Conservation (phyloP, 257 asterid genomes). For the Penstemon barbatus region DNA sequence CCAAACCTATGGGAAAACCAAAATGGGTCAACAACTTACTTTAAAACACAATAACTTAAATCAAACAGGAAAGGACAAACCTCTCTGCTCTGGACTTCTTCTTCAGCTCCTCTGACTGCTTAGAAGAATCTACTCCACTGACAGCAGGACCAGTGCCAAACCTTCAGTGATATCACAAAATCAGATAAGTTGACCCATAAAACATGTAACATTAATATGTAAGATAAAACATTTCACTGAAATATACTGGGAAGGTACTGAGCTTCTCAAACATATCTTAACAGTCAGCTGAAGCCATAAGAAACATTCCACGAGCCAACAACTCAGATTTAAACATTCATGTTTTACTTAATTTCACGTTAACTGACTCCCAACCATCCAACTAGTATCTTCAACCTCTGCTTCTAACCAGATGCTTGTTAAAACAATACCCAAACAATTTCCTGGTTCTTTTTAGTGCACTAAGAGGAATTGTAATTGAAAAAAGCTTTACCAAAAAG, state of each 20-base stretch:
- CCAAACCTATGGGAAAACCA: conserved; percentile 63
- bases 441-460: no score
- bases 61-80: conserved; percentile 36
- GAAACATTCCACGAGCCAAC: background rate
- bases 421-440: no score
- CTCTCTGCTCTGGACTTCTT: conserved; percentile 98
- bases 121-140: conserved; percentile 49
- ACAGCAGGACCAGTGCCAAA: conserved; percentile 63
- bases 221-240: background rate
- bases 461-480: no score
- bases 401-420: no score
- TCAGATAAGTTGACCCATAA: conserved; percentile 15
- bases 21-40: conserved; percentile 13
- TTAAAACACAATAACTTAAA: background rate
- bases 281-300: background rate
- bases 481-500: no score
- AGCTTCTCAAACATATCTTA: background rate
- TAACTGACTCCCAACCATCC: background rate
- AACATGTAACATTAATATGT: background rate
- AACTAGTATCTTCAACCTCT: no score
- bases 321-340: background rate
- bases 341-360: background rate
- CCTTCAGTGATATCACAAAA: conserved; percentile 40
- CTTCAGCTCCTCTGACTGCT: conserved; percentile 76
- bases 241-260: background rate